Evolutionary conservation across 495 filamentous ascomycete genomes (phyloP), one percentile per base, ranked within the genome.

Genomic region (Platismatia glauca): DNA sequence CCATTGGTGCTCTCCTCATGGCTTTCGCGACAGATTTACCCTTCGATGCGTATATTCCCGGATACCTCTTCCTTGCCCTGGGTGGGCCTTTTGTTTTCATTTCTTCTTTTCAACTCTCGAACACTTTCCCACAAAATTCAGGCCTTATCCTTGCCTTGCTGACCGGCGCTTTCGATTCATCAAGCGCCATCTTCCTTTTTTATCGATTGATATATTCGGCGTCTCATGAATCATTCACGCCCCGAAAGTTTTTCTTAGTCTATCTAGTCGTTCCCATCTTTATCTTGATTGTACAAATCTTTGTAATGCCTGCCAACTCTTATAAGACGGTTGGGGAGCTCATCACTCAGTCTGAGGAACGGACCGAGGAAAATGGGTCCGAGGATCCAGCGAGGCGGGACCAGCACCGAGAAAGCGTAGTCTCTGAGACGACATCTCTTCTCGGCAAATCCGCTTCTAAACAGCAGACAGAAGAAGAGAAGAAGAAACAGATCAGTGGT

Each of bases 141-240:
- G 86, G 86, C 3, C 72, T 84, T 3, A 84, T 89, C 57, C 82
- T 89, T 8, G 85, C 86, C 0, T 70, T 88, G 0, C 77, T 89
- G 1, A 89, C 86, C 7, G 86, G 86, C 24, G 85, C 86, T 7
- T 89, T 88, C 67, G 86, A 89, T 67, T 85, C 86, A 0, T 86
- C 83, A 11, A 85, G 83, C 41, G 86, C 86, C 22, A 74, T 89
- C 0, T 87, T 88, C 62, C 78, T 89, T 0, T 73, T 87, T 68
- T 89, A 88, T 70, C 75, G 83, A 7, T 62, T 87, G 0, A 72
- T 78, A 4, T 88, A 87, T 70, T 78, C 82, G 57, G 74, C 77
- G 0, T 80, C 78, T 0, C 63, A 71, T 35, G 70, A 74, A 39
- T 61, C 66, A 0, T 86, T 88, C 68, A 74, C 72, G 4, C 84